Percentiles rank a stretch among this genome's conserved stretches.
Evolutionary conservation across 208 protist species (phyloP).

Genomic region (Paratrypanosoma confusum): DNA sequence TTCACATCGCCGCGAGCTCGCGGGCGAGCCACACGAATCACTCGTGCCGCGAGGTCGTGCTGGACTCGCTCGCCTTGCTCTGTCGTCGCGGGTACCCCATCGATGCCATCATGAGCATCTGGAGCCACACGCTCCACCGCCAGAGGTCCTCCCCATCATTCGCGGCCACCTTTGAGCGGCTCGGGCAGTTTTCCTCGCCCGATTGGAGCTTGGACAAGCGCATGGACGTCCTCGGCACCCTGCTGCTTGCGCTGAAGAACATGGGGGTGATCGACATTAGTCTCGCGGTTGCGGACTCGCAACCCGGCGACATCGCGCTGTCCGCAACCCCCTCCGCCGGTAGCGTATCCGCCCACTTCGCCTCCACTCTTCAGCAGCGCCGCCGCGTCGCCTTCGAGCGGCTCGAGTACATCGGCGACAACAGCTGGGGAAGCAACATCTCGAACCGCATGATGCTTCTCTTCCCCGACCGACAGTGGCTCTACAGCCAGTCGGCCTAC

Average conservation of each 20-base stretch:
- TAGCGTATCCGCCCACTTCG: constrained; percentile 7
- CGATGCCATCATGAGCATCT: constrained; percentile 48
- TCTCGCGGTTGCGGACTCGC: constrained; percentile 12
- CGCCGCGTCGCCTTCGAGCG: constrained; percentile 70
- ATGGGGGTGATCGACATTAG: constrained; percentile 43
- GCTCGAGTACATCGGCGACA: constrained; percentile 81
- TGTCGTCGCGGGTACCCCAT: constrained; percentile 60
- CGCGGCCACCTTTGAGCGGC: constrained; percentile 37
- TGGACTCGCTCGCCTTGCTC: constrained; percentile 54
- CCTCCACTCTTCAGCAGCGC: constrained; percentile 11
- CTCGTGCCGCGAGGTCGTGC: constrained; percentile 45
- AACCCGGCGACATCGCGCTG: too few relatives aligned
- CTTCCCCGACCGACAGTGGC: constrained; percentile 65
- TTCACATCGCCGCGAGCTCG: constrained; percentile 27
- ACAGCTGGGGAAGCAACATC: constrained; percentile 50
- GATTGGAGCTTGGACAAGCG: constrained; percentile 40
- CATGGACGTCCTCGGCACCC: constrained; percentile 16
- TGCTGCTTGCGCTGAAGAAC: constrained; percentile 31
- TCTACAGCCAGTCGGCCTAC: constrained; percentile 47
- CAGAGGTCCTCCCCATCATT: too few relatives aligned
- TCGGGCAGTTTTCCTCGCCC: constrained; percentile 23
- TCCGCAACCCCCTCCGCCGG: neutral
- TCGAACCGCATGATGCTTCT: constrained; percentile 57
- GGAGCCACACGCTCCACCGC: constrained; percentile 47
- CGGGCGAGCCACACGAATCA: constrained; percentile 39